Base-by-base conservation (phyloP, 192 early-diverging fungal genomes). In the Globomyces pollinis-pini region DNA sequence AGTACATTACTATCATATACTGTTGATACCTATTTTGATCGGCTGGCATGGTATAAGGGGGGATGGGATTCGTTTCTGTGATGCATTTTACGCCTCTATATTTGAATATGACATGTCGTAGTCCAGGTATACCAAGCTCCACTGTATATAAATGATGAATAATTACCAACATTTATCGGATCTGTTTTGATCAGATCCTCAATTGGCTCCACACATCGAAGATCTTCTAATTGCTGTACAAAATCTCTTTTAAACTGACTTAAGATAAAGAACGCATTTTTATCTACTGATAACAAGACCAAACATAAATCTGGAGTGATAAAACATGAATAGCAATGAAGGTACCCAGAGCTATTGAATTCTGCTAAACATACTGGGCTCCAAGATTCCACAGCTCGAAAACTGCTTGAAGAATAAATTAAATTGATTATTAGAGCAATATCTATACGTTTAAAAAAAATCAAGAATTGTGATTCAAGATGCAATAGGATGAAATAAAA, bases 291-390 rank as follows among this genome's bases (percentile, higher is more conserved):
- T 13, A 93, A 78, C 38, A 90, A 64, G 0, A 91, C 67, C 5
- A 95, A 66, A 41, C 84, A 87, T 5, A 88, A 70, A n/a, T 86
- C 80, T 0, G 76, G 68, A 1, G 78, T 78, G 3, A 95, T 75
- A 63, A 89, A 94, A 56, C 76, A 86, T 16, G 95, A 79, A 53
- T 95, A 94, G 0, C 85, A 86, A 58, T 95, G 85, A 29, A 98
- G 63, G 67, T 94, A 98, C 13, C 86, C 90, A 57, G 85, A 75
- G 55, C 80, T 77, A 70, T 95, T 90, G 73, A 94, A 89, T 2
- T 49, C 42, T 31, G 95, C 93, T n/a, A 95, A 78, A 60, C 95
- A 98, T 16, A 98, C 74, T 18, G 95, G 95, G 0, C 85, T 90
- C 93, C 95, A 98, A 23, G 85, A 84, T 71, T 98, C 95, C 38